Conservation (phyloP, 2,329 filamentous ascomycete genomes). For the Amylocarpus encephaloides region DNA sequence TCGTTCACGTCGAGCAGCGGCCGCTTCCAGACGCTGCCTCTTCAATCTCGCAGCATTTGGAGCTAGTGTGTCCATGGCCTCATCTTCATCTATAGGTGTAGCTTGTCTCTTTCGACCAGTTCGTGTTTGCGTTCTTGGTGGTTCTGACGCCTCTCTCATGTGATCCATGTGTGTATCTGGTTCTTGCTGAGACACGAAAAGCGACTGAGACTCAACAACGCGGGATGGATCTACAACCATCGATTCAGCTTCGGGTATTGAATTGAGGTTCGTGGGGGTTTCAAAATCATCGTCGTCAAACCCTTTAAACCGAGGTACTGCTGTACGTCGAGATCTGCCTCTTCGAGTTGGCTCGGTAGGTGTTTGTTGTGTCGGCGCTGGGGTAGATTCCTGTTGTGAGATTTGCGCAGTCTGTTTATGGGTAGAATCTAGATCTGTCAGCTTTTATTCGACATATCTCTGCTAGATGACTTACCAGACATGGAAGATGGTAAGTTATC, state of each 20-base stretch:
- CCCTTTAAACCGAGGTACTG: slow-evolving; percentile 60
- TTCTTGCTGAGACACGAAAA: slow-evolving; percentile 51
- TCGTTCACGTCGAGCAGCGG: slow-evolving; percentile 40
- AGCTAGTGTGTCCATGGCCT: slow-evolving; percentile 65
- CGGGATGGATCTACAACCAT: slow-evolving; percentile 23
- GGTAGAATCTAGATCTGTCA: background rate
- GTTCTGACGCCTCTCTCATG: slow-evolving; percentile 15
- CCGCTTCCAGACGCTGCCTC: slow-evolving; percentile 61
- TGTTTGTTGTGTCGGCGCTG: slow-evolving; percentile 6
- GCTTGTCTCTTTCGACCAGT: slow-evolving; percentile 38
- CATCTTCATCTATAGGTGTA: slow-evolving; percentile 36
- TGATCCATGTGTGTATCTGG: slow-evolving; percentile 13
- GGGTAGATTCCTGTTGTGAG: slow-evolving; percentile 4
- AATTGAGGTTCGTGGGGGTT: slow-evolving; percentile 14
- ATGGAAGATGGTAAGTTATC: slow-evolving; percentile 25
- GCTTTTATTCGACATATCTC: background rate
- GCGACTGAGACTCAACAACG: slow-evolving; percentile 32
- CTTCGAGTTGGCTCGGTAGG: slow-evolving; percentile 18
- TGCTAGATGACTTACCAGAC: slow-evolving; percentile 19
- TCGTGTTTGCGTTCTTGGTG: slow-evolving; percentile 10
- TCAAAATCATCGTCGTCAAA: slow-evolving; percentile 56
- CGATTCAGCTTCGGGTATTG: slow-evolving; percentile 31
- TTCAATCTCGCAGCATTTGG: slow-evolving; percentile 75
- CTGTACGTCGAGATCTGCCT: slow-evolving; percentile 36
- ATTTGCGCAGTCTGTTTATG: slow-evolving; percentile 1